phyloP scores from a whole-genome alignment of 2,329 filamentous ascomycete species.

The Fusarium duplospermum region DNA sequence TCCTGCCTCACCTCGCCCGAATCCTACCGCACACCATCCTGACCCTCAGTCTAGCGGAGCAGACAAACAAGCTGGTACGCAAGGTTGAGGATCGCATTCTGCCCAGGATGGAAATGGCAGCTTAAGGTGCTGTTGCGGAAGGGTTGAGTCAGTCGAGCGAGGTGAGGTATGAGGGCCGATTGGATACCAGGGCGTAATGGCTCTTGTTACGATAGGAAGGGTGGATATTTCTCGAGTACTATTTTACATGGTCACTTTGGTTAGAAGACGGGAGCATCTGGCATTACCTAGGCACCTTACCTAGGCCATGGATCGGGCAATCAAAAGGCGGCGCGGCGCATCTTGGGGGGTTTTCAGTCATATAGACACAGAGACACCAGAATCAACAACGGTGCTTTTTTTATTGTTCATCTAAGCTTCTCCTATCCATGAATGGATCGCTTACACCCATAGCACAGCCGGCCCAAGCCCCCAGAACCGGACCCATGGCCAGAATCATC shows the following conservation, averaged over 20 bases:
- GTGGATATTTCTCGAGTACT: conserved; percentile 13
- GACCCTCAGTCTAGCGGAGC: conserved; percentile 92
- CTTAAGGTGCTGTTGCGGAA: neutral
- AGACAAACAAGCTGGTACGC: conserved; percentile 93
- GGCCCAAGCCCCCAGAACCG: conserved; percentile 11
- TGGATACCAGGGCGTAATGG: conserved; percentile 18
- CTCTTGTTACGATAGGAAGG: conserved; percentile 27
- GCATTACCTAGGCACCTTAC: conserved; percentile 17
- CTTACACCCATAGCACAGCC: conserved; percentile 80
- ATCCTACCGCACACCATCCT: conserved; percentile 96
- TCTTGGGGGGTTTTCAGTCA: conserved; percentile 37
- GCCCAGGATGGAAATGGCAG: conserved; percentile 51
- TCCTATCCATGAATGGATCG: conserved; percentile 68
- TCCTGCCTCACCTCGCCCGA: conserved; percentile 91
- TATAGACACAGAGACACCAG: conserved; percentile 26
- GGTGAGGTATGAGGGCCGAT: neutral
- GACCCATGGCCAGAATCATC: conserved; percentile 48
- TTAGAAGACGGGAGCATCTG: conserved; percentile 35
- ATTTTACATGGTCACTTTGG: conserved; percentile 23
- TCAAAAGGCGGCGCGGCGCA: conserved; percentile 43
- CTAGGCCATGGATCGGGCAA: conserved; percentile 37
- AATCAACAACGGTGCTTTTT: conserved; percentile 15
- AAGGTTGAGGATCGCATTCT: conserved; percentile 75
- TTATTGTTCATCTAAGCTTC: conserved; percentile 26
- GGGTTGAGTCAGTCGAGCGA: neutral